Base-by-base conservation (phyloP, 192 early-diverging fungal genomes). In the Backusella macrospora region DNA sequence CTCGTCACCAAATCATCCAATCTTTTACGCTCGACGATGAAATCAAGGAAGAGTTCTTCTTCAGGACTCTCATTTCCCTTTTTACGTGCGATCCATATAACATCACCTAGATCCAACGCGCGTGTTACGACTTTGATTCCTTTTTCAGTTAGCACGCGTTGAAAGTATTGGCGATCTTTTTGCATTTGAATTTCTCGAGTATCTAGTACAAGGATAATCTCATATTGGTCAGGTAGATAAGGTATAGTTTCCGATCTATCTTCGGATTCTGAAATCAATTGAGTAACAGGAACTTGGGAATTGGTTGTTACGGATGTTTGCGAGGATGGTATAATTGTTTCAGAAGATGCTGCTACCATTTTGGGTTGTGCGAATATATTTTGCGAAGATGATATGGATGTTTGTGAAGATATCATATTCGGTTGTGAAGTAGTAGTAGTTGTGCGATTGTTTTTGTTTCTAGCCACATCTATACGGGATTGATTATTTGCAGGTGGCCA, bases 21-120 rank as follows among this genome's bases (percentile, higher is more conserved):
- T n/a, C 92, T 87, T 74, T 99, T 99, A 34, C 98, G 86, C 80
- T 99, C 96, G 2, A 96, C 71, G n/a, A 98, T 80, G 55, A 88
- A 89, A 74, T 96, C 94, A 9, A 98, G 80, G 4, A 96, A 88
- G 16, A 98, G 76, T 45, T 95, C 94, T 8, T 87, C 74, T 40
- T 73, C 68, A 6, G 80, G 80, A 16, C 78, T 73, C 13, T 39
- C 68, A 42, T 39, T 48, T 3, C 16, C 62, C 0, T 43, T 47
- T 39, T 83, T 70, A 37, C 82, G 83, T 0, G 96, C 97, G 2
- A 98, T 84, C 96, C 96, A 99, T 46, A 93, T 71, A 10, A 96
- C 89, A 77, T 99, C 97, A 37, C 96, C 97, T 8, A 99, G 76
- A 7, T 90, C 89, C 69, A 99, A 81, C 14, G 85, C 80, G 14